A percentile compares a stretch with the other conserved stretches of the same genome.
Evolutionary conservation across 208 protist genomes (phyloP).

Genomic region (Acanthamoeba sp.): DNA sequence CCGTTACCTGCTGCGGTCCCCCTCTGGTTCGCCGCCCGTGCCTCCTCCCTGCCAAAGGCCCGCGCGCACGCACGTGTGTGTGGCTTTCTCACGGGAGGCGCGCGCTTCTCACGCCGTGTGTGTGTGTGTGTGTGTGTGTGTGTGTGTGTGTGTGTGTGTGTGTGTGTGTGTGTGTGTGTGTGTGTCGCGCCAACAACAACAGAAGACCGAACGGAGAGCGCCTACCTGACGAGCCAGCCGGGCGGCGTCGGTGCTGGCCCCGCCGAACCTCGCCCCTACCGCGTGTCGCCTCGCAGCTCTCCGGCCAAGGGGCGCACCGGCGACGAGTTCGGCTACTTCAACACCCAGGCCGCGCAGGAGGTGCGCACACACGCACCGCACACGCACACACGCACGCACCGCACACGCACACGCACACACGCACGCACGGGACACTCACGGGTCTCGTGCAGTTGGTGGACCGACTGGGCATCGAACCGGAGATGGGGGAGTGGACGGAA

Average conservation of each 20-base stretch:
- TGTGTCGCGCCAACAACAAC: not conserved
- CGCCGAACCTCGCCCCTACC: not conserved
- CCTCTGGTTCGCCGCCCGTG: not conserved
- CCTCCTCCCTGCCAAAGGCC: not conserved
- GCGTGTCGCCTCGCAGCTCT: conserved; percentile 43
- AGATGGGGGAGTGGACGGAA: conserved; percentile 43
- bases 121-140: too few species aligned
- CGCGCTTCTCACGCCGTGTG: not conserved
- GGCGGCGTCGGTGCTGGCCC: not conserved
- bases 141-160: too few species aligned
- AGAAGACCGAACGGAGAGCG: not conserved
- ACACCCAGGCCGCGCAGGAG: conserved; percentile 55
- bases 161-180: not conserved
- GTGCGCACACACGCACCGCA: not conserved
- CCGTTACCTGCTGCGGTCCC: not conserved
- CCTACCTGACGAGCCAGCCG: not conserved
- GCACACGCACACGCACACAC: too few species aligned
- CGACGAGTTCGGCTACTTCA: conserved; percentile 63
- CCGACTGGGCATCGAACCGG: not conserved
- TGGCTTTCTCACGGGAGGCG: not conserved
- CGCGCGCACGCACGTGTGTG: too few species aligned
- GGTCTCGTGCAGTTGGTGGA: not conserved
- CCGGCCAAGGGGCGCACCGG: conserved; percentile 29
- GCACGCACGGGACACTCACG: not conserved
- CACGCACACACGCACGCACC: too few species aligned